Evolutionary conservation across 352 stramenopile species (phyloP), one percentile per base, ranked within the genome.

Genomic region (Pythium rhizo-oryzae): DNA sequence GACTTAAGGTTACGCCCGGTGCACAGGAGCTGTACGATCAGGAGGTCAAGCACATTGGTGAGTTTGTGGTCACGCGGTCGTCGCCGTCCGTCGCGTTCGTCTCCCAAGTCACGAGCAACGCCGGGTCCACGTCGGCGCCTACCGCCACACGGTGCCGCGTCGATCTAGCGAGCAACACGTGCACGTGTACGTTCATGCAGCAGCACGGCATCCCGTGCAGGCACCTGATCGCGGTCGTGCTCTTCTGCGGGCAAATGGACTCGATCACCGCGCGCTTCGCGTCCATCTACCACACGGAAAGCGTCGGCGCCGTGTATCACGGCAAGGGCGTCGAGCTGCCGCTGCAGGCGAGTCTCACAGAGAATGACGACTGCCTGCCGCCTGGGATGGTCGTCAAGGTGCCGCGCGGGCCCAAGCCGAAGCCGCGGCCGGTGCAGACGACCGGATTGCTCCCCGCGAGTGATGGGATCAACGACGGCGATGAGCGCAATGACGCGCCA

Each of bases 21-120:
- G 81, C 81, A 1, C 76, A 87, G 56, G 75, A 77, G 46, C 68
- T 85, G n/a, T 89, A 86, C 65, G 71, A 89, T 30, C 55, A 69
- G 13, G 69, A 90, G 59, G 78, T 75, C 47, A 75, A 78, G 24
- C 75, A 69, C 19, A 76, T 85, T 60, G 73, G 79, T 9, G 72
- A 83, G 62, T 90, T 82, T 61, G 84, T 78, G 70, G 79, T 87
- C 9, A 80, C 69, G 21, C 75, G 74, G 33, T 79, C 77, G 1
- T 90, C 81, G 4, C 69, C 82, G 21, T 82, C 70, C 12, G 62
- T 90, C 9, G 76, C 76, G n/a, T 90, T 84, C 50, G 79, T 87
- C n/a, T 78, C 74, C 13, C 74, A 78, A 39, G 77, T 84, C 43
- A 77, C 79, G 50, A 78, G 76, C 75, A 60, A 65, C 47, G 13